Evolutionary conservation across 2,329 filamentous ascomycete genomes (phyloP).

Genomic region (Aspergillus sp.): DNA sequence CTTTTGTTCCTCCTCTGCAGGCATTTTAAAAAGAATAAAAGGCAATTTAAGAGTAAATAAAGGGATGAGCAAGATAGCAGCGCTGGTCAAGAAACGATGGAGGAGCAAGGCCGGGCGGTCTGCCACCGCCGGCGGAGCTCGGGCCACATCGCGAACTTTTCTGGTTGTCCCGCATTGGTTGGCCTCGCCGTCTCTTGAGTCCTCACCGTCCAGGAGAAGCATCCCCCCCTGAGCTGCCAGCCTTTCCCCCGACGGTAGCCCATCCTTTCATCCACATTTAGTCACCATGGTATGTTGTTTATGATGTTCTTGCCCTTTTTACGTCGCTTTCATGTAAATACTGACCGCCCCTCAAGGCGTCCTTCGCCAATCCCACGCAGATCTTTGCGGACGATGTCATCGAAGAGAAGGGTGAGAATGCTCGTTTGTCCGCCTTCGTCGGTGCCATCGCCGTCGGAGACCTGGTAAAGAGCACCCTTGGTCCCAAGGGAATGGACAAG

Average conservation of each 20-base stretch:
- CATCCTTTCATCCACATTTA: conserved; percentile 17
- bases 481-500: conserved; percentile 99
- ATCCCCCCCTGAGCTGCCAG: conserved; percentile 25
- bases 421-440: conserved; percentile 95
- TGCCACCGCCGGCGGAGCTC: conserved; percentile 21
- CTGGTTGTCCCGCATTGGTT: conserved; percentile 27
- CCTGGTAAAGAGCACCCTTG: conserved; percentile 93
- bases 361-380: conserved; percentile 76
- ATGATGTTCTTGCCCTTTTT: background rate
- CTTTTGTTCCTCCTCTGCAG: conserved; percentile 27
- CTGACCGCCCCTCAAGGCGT: conserved; percentile 31
- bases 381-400: conserved; percentile 97
- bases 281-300: conserved; percentile 33
- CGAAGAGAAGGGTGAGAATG: conserved; percentile 99
- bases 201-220: conserved; percentile 6
- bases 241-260: conserved; percentile 18
- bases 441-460: conserved; percentile 97
- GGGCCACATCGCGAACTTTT: conserved; percentile 36
- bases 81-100: background rate
- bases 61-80: conserved; percentile 6
- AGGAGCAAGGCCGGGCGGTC: conserved; percentile 19
- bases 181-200: conserved; percentile 13
- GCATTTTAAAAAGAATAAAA: conserved; percentile 26
- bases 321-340: conserved; percentile 13
- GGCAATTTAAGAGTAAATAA: background rate